Evolutionary conservation across 129 eudicot genomes (phyloP), one percentile per base, ranked within the genome.

Genomic region (Gnaphalium uliginosum): DNA sequence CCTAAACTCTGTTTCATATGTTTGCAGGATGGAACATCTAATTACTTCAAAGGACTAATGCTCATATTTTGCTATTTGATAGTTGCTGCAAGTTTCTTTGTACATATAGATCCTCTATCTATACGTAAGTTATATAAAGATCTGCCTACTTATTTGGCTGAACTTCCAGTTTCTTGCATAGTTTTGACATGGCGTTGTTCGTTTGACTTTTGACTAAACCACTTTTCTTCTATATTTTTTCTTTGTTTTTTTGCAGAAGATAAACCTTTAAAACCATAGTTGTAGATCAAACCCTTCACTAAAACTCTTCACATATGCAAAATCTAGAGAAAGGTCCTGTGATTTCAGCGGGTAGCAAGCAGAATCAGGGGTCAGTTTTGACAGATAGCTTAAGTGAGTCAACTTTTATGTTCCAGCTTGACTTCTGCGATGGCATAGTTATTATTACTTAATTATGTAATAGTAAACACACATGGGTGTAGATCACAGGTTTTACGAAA

Each of bases 1-100:
- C 25, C 21, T 57, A 43, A 70, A 25, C 14, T 26, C 3, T n/a
- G 3, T 58, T 33, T 19, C 46, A 13, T 69, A 65, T 57, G 51
- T 71, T 51, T 78, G 74, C 76, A 85, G 89, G 88, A 86, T 24
- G 87, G 86, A 76, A 79, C 78, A 65, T 73, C 83, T 24, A 84
- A 80, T 72, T 87, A 77, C 85, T 92, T 92, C 57, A 92, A 92
- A 78, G 98, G 98, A 58, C 70, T 92, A 83, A 89, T 92, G 93
- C 98, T 92, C 51, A 71, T 92, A 69, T 73, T 89, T 46, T 89
- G 98, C 85, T 92, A 92, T 79, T 77, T 92, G 25, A 92, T 92
- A 60, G 93, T 92, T 46, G 93, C 93, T 39, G 93, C 98, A 66
- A 89, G 98, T 76, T 92, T 92, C 83, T 92, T 84, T 70, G 96